Evolutionary conservation across 2,329 filamentous ascomycete genomes (phyloP), one percentile per base, ranked within the genome.

Genomic region (Teratosphaeria gauchensis): DNA sequence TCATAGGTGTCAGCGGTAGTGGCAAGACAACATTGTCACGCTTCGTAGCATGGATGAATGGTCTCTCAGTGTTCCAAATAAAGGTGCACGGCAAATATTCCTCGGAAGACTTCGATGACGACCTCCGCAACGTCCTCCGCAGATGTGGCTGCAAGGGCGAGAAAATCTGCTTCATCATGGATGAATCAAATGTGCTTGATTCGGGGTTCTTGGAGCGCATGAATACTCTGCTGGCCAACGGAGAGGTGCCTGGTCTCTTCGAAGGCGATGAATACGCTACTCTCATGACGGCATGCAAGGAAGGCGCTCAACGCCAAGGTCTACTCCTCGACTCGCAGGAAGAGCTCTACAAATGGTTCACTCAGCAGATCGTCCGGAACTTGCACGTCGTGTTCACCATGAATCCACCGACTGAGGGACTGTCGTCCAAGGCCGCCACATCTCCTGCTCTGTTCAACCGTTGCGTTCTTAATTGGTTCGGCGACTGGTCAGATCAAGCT

Each of bases 271-370:
- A 99, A 66, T 92, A 95, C 67, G 91, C 94, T 16, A 89, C 94
- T n/a, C 79, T 99, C 63, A 97, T 99, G 94, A 99, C 95, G 30
- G 91, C 92, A 58, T 99, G 95, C 79, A 97, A 96, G 74, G 94
- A 99, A 77, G 95, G 94, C 60, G 92, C 94, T 21, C 94, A 99
- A 73, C 87, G 92, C 62, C 94, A 99, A 77, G 94, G 94, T 54
- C 81, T 97, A 59, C 85, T 97, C 60, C 83, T 99, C 1, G 94
- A 99, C 76, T 97, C 94, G 1, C 92, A 96, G 66, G 95, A 99
- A 77, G 94, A 99, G 74, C 80, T 99, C n/a, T 99, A 99, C 82
- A 97, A 97, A 77, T 99, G 94, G 94, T 99, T 99, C 77, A 99
- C 95, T 0, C 90, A 95, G 68, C 94, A 99, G 74, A 97, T 99